Percentiles rank a stretch among this genome's conserved stretches.
Evolutionary conservation across 108 stramenopile species (phyloP).

Genomic region (Conticribra guillardii): DNA sequence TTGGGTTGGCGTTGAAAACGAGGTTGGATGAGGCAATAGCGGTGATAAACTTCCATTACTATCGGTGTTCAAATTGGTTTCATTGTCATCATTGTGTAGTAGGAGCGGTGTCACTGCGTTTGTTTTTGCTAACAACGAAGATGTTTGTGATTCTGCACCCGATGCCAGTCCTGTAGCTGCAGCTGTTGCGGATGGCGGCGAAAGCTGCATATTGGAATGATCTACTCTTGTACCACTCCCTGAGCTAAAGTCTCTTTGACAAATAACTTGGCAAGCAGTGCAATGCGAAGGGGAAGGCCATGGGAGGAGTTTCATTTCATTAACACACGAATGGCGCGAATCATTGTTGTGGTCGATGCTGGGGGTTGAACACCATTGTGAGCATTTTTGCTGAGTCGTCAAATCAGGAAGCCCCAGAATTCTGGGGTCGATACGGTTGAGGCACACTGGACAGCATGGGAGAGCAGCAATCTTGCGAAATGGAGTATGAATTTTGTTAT

Average conservation of each 20-base stretch:
- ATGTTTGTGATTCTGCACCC: too few species aligned
- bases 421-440: slow-evolving; percentile 75
- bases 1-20: neutral
- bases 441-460: slow-evolving; percentile 83
- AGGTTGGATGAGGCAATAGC: neutral
- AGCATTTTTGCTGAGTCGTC: slow-evolving; percentile 64
- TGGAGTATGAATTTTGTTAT: slow-evolving; percentile 7
- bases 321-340: slow-evolving; percentile 44
- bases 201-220: slow-evolving; percentile 21
- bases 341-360: slow-evolving; percentile 6
- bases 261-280: slow-evolving; percentile 70
- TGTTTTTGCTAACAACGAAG: slow-evolving; percentile 5
- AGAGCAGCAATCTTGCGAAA: slow-evolving; percentile 29
- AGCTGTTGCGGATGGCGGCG: slow-evolving; percentile 26
- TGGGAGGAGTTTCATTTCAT: slow-evolving; percentile 61
- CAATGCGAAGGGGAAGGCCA: slow-evolving; percentile 70
- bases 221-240: too few species aligned
- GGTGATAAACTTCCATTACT: neutral
- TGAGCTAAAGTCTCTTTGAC: slow-evolving; percentile 8
- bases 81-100: too few species aligned
- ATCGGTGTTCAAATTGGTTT: slow-evolving; percentile 22
- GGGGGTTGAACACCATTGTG: slow-evolving; percentile 63
- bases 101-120: slow-evolving; percentile 14
- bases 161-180: too few species aligned
- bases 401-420: slow-evolving; percentile 69